Evolutionary conservation across 495 filamentous ascomycete species (phyloP).

Genomic region (Xylaria bambusicola): DNA sequence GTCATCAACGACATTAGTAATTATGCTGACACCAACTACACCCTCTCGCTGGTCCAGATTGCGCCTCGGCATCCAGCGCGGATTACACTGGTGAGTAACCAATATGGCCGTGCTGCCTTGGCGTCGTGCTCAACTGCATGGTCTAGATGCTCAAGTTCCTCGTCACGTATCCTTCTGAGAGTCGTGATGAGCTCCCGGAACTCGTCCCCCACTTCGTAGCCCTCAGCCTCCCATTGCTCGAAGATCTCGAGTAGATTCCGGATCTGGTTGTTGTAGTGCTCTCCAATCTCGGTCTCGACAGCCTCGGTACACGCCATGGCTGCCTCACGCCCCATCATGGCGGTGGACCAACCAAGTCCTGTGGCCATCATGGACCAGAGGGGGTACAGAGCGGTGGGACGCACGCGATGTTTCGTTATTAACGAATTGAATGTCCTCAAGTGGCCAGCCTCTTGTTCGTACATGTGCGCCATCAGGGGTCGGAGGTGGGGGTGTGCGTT

Average conservation of each 20-base stretch:
- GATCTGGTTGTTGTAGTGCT: conserved; percentile 94
- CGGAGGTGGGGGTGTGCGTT: conserved; percentile 82
- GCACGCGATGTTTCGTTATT: conserved; percentile 83
- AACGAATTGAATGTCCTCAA: conserved; percentile 82
- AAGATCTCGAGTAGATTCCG: conserved; percentile 78
- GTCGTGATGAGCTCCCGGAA: conserved; percentile 70
- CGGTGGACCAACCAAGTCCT: conserved; percentile 86
- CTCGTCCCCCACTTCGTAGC: conserved; percentile 79
- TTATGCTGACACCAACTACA: conserved; percentile 55
- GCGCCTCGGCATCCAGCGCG: conserved; percentile 84
- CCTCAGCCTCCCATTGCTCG: conserved; percentile 60
- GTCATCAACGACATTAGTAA: too few relatives aligned
- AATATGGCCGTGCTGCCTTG: conserved; percentile 83
- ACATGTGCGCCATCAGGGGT: conserved; percentile 94
- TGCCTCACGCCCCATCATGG: conserved; percentile 85
- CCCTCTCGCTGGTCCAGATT: conserved; percentile 88
- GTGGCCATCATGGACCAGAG: conserved; percentile 84
- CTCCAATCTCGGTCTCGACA: conserved; percentile 96
- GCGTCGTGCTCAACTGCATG: conserved; percentile 92
- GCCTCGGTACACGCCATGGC: conserved; percentile 99
- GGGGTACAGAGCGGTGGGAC: conserved; percentile 92
- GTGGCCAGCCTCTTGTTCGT: conserved; percentile 91
- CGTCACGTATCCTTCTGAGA: conserved; percentile 84
- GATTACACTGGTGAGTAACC: conserved; percentile 84
- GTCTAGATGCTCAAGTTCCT: conserved; percentile 95